Conservation (phyloP, 169 alveolate species). For the Plasmodium blacklocki region DNA sequence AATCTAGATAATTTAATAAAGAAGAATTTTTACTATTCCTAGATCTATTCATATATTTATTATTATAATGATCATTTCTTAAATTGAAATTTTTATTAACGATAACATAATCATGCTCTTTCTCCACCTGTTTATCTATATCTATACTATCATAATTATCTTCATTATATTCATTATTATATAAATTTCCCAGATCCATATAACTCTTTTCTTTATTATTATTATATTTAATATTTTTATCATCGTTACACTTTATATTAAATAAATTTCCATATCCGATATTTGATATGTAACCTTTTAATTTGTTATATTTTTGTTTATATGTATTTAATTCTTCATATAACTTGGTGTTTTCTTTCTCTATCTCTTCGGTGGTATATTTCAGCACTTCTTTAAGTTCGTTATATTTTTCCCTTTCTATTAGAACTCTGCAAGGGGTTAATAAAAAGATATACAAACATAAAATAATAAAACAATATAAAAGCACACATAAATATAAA, state of each 20-base stretch:
- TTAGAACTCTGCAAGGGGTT: conserved; percentile 24
- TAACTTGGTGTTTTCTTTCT: conserved; percentile 55
- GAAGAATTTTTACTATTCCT: conserved; percentile 35
- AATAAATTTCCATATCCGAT: conserved; percentile 72
- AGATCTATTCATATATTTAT: conserved; percentile 6
- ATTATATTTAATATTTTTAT: conserved; percentile 1
- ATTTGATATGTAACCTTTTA: conserved; percentile 59
- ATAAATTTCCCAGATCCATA: background rate
- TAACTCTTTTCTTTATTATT: background rate
- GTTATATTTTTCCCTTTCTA: conserved; percentile 60
- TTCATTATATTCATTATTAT: conserved; percentile 9
- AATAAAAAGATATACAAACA: conserved; percentile 7
- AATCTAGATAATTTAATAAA: conserved; percentile 48
- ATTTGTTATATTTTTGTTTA: conserved; percentile 44
- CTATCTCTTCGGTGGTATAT: conserved; percentile 74
- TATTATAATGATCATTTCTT: conserved; percentile 8
- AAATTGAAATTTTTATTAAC: conserved; percentile 17
- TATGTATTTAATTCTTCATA: conserved; percentile 63
- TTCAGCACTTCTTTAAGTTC: conserved; percentile 67
- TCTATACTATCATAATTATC: conserved; percentile 2
- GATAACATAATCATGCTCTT: conserved; percentile 62
- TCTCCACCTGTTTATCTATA: background rate
- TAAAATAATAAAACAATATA: background rate
- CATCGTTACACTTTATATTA: conserved; percentile 20
- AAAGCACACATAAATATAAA: conserved; percentile 7